Percentiles rank a stretch among this genome's conserved stretches.
phyloP scores from a whole-genome alignment of 2,329 filamentous ascomycete species.

The Parastagonospora avenae region DNA sequence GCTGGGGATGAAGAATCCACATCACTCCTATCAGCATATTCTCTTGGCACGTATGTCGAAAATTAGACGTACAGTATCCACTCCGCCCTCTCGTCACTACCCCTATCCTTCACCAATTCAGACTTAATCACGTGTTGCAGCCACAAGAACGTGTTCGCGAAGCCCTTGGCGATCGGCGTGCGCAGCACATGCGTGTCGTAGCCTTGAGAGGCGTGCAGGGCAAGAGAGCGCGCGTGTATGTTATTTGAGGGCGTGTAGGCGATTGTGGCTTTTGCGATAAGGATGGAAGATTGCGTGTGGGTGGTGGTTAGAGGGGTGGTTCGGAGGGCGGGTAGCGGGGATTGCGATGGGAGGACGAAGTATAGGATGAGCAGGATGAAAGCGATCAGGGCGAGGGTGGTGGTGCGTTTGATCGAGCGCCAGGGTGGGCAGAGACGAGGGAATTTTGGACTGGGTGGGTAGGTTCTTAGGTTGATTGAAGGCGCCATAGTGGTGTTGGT shows the following conservation, averaged over 20 bases:
- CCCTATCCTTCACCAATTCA: conserved; percentile 31
- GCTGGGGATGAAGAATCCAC: not conserved
- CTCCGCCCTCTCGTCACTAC: conserved; percentile 20
- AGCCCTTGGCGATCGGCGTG: conserved; percentile 38
- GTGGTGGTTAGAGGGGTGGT: not conserved
- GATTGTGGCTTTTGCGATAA: conserved; percentile 16
- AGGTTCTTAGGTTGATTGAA: no score
- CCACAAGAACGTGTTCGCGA: conserved; percentile 44
- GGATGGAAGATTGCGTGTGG: not conserved
- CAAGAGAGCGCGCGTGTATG: conserved; percentile 14
- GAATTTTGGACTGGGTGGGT: no score
- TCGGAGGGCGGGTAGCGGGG: not conserved
- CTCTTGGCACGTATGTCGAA: no score
- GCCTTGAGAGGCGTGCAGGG: conserved; percentile 43
- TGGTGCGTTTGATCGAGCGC: no score
- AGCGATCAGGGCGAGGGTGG: no score
- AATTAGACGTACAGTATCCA: conserved; percentile 41
- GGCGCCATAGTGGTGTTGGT: no score
- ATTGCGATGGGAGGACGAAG: not conserved
- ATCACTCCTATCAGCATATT: no score
- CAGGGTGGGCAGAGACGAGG: no score
- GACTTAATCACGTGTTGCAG: conserved; percentile 27
- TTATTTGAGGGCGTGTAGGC: conserved; percentile 3
- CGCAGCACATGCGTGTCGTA: conserved; percentile 46
- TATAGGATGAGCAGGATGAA: no score